Evolutionary conservation across 176 grass and related monocot genomes (phyloP).

Genomic region (Eleusine coracana): DNA sequence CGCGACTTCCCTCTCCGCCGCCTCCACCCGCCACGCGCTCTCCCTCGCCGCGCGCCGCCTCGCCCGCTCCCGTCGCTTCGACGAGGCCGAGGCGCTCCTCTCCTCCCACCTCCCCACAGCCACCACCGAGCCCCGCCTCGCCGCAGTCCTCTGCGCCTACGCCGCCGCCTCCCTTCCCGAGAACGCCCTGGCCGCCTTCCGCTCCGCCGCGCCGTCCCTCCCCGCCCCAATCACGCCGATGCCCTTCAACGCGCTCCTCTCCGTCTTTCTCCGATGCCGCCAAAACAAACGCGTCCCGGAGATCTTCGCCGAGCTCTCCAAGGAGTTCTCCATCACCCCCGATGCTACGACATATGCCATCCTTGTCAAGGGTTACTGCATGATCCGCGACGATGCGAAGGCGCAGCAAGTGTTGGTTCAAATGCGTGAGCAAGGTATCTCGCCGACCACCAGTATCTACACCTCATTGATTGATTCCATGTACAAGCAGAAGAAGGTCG

Average conservation of each 20-base stretch:
- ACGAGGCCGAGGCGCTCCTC: slow-evolving; percentile 57
- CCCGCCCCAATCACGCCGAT: slow-evolving; percentile 38
- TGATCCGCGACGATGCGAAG: slow-evolving; percentile 37
- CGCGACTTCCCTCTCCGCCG: slow-evolving; percentile 38
- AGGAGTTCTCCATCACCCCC: slow-evolving; percentile 66
- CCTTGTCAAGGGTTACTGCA: slow-evolving; percentile 64
- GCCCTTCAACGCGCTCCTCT: slow-evolving; percentile 78
- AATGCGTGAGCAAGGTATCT: slow-evolving; percentile 59
- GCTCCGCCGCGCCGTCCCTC: slow-evolving; percentile 36
- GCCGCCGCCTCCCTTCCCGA: slow-evolving; percentile 57
- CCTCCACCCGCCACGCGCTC: slow-evolving; percentile 59
- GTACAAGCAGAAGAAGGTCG: slow-evolving; percentile 51
- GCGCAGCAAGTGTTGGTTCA: slow-evolving; percentile 54
- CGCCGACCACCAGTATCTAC: slow-evolving; percentile 58
- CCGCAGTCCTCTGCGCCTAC: slow-evolving; percentile 66
- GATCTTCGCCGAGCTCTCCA: slow-evolving; percentile 60
- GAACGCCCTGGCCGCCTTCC: slow-evolving; percentile 59
- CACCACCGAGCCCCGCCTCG: slow-evolving; percentile 58
- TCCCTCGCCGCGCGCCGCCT: slow-evolving; percentile 62
- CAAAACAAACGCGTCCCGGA: slow-evolving; percentile 40
- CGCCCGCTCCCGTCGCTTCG: slow-evolving; percentile 44
- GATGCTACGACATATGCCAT: slow-evolving; percentile 60
- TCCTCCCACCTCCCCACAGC: slow-evolving; percentile 44
- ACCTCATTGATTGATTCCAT: slow-evolving; percentile 63
- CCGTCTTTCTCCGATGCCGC: slow-evolving; percentile 58